phyloP scores from a whole-genome alignment of 139 green algal genomes.

The Zygnema cylindricum region DNA sequence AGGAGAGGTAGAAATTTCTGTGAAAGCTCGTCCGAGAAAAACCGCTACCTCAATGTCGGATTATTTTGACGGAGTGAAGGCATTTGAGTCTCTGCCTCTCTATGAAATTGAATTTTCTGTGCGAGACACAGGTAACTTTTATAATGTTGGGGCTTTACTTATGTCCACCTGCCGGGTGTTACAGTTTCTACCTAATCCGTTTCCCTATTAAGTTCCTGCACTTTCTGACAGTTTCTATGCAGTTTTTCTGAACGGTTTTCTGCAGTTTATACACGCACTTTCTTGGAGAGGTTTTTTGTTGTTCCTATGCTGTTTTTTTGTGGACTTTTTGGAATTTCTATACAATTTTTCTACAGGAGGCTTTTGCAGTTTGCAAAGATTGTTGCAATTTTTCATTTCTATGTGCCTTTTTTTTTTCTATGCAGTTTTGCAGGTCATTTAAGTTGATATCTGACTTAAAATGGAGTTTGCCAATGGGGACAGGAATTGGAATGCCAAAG shows the following conservation, averaged over 20 bases:
- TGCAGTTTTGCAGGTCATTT: not conserved
- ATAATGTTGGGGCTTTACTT: too few species aligned
- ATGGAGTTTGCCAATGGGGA: too few species aligned
- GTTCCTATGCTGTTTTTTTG: too few species aligned
- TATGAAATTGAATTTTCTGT: conserved; percentile 34
- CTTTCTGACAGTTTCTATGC: too few species aligned
- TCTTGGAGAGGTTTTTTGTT: too few species aligned
- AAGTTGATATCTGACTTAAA: not conserved
- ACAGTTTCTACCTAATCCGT: too few species aligned
- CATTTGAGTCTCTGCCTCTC: not conserved
- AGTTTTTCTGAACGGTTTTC: too few species aligned
- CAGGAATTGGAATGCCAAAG: conserved; percentile 51
- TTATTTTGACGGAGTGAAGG: not conserved
- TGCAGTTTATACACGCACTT: too few species aligned
- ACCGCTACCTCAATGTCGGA: not conserved
- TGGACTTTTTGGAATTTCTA: too few species aligned
- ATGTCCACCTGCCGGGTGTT: too few species aligned
- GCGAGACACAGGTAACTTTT: conserved; percentile 34
- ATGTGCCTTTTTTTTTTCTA: not conserved
- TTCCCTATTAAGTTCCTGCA: too few species aligned
- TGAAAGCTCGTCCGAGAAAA: not conserved
- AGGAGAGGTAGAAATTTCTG: conserved; percentile 45
- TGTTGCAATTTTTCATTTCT: conserved; percentile 6
- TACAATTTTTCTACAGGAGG: not conserved
- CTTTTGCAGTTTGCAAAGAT: conserved; percentile 1